Base-by-base conservation (phyloP, 805 yeast genomes). In the Lipomyces mesembrius region DNA sequence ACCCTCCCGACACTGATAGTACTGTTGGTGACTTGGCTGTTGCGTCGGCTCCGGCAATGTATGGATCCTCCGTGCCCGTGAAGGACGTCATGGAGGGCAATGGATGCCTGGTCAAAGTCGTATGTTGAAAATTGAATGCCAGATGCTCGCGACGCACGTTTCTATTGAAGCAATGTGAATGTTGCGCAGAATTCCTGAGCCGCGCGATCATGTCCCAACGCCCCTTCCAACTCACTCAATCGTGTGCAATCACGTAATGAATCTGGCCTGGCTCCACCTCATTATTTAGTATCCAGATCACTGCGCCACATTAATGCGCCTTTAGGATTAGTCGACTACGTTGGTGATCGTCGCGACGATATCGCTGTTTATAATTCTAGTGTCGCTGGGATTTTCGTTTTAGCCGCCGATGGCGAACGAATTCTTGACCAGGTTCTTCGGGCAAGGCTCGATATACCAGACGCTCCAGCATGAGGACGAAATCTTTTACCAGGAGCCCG, bases 391-490 rank as follows among this genome's bases (percentile, higher is more conserved):
- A 53, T 20, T 57, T 35, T 32, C 46, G 25, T 57, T 39, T 4
- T 27, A 9, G 46, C 32, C 32, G 25, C 51, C n/a, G 34, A 52
- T 52, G 55, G 34, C 63, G 52, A 63, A 62, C 54, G 68, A 65
- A 56, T 27, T 68, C 49, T 60, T 71, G 32, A 54, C 71, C 12
- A 69, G 69, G 12, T 58, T 71, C 52, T 61, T 71, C 53, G 74
- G 74, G 39, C 61, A 63, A 32, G 73, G 65, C 9, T 71, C 74
- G 9, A 62, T 71, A 17, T 71, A 71, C 59, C 73, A 71, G 29
- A 62, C 69, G 3, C 68, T 71, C n/a, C 61, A 61, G 37, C 58
- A 53, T 9, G 67, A 71, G 35, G 72, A 65, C 39, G 70, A 67
- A 59, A 57, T 61, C 29, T 39, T 62, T 17, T 58, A 60, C 46